Conservation (phyloP, 768 basidiomycete species). For the Cubamyces sp. region DNA sequence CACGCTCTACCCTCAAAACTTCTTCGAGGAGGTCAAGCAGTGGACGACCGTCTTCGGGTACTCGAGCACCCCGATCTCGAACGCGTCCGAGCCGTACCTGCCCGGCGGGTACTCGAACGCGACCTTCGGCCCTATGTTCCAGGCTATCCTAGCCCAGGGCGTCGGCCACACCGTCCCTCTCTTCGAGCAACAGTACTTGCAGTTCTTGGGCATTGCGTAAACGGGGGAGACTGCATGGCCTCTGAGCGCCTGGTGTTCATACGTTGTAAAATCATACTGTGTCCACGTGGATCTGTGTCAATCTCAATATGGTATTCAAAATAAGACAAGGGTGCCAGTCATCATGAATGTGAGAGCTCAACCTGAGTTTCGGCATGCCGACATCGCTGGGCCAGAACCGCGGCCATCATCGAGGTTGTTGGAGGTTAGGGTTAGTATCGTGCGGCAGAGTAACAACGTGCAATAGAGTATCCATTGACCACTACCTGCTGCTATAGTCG, state of each 20-base stretch:
- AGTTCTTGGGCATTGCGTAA: conserved; percentile 28
- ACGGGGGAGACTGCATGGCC: background rate
- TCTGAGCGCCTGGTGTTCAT: background rate
- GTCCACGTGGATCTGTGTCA: too few species aligned
- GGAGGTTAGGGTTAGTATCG: too few species aligned
- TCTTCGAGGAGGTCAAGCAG: conserved; percentile 53
- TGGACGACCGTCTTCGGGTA: conserved; percentile 59
- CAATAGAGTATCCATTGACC: too few species aligned
- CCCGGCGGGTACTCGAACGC: conserved; percentile 50
- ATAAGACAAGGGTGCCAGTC: too few species aligned
- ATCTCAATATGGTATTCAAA: too few species aligned
- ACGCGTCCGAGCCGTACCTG: conserved; percentile 41
- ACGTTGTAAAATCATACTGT: too few species aligned
- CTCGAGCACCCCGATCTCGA: conserved; percentile 43
- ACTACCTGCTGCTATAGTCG: too few species aligned
- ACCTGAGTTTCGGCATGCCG: too few species aligned
- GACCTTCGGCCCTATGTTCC: conserved; percentile 51
- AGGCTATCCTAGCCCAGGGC: conserved; percentile 50
- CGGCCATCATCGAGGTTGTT: too few species aligned
- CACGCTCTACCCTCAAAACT: conserved; percentile 54
- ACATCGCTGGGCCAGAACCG: too few species aligned
- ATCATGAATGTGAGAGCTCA: too few species aligned
- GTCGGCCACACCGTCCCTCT: conserved; percentile 49
- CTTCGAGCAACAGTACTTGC: conserved; percentile 27
- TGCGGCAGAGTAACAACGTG: too few species aligned